Base-by-base conservation (phyloP, 2,329 filamentous ascomycete genomes). In the Dothideomycetes sp. region DNA sequence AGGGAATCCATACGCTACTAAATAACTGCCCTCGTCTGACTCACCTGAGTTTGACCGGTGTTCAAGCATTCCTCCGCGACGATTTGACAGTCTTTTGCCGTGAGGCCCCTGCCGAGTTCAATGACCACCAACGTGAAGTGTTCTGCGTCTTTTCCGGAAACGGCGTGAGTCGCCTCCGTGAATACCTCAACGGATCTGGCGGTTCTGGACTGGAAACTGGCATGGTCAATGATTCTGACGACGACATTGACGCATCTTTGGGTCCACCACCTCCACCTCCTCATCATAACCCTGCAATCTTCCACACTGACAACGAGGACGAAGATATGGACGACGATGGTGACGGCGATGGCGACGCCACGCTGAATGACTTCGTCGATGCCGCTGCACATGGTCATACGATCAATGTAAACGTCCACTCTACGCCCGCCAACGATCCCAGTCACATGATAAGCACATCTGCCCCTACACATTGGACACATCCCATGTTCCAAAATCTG, bases 131-230 rank as follows among this genome's bases (percentile, higher is more conserved):
- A 60, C 79, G 91, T 47, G 82, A 89, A 38, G 86, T 96, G 6
- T 98, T 98, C 59, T 98, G 91, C 56, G 91, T 98, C 40, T 98
- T 98, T 61, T 95, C 88, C 2, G 89, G 91, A 5, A 73, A 76
- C 18, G 88, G 88, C 41, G 89, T 98, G 2, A 68, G 69, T 29
- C 75, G 76, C 28, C 75, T 98, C 18, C 81, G 89, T 29, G 73
- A 80, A 19, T 84, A 87, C 56, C 71, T 98, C 27, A 93, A 87
- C 49, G 62, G 64, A 9, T 28, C 37, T 9, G 39, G 32, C 27
- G 43, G 44, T 22, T 5, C 16, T 33, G 17, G 22, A 7, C 30
- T 25, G n/a, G 35, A 44, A 6, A 33, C 41, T 4, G 34, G 33
- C 12, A 35, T 39, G 23, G 33, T 31, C 23, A 44, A 32, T 13